Evolutionary conservation across 257 asterid genomes (phyloP).

Genomic region (Solanum medicagineum): DNA sequence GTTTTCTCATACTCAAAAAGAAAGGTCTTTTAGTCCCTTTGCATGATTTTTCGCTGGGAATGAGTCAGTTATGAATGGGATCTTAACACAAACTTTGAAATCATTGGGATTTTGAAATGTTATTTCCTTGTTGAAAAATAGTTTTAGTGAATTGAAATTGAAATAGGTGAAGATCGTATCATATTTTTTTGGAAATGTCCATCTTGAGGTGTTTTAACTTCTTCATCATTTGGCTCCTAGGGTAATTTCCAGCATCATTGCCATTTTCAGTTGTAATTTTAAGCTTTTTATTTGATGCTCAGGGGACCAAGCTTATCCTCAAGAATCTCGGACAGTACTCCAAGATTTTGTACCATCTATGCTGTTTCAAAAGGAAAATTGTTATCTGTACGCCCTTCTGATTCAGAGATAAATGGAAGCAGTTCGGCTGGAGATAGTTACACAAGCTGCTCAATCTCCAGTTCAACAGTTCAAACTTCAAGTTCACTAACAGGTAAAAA

Average conservation of each 20-base stretch:
- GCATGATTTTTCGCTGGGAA: neutral
- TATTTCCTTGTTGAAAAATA: neutral
- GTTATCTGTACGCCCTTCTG: constrained; percentile 56
- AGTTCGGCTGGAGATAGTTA: constrained; percentile 36
- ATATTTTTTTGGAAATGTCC: neutral
- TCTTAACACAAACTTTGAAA: neutral
- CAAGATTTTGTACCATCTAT: constrained; percentile 59
- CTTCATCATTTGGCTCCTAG: neutral
- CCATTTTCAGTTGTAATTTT: neutral
- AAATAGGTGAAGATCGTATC: neutral
- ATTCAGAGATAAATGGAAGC: constrained; percentile 41
- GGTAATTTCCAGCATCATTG: neutral
- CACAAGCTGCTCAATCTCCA: constrained; percentile 30
- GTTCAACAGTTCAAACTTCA: constrained; percentile 26
- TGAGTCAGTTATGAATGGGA: neutral
- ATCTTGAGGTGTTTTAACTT: neutral
- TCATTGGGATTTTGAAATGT: neutral
- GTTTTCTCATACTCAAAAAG: neutral
- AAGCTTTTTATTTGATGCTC: neutral
- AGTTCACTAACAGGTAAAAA: constrained; percentile 39
- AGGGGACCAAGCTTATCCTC: constrained; percentile 58
- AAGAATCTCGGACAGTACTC: constrained; percentile 42
- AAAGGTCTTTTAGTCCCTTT: neutral
- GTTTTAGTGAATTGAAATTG: neutral
- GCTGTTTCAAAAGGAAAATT: constrained; percentile 73